Percentiles rank a stretch among this genome's conserved stretches.
Conservation (phyloP, 306 rosid species). For the Myrica gale region DNA sequence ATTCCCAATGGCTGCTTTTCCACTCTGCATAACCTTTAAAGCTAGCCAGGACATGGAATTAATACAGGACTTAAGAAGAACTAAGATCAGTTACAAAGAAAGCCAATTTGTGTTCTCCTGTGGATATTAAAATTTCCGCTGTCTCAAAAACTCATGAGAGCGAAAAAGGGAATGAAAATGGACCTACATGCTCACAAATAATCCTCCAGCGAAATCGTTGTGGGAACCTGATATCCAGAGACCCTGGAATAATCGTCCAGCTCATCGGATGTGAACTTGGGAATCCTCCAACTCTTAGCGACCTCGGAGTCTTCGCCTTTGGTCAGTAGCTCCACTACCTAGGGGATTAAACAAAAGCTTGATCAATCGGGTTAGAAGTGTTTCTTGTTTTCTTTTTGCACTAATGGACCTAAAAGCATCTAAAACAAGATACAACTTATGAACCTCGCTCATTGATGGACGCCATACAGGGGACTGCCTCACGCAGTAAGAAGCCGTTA, state of each 20-base stretch:
- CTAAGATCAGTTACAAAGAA: too few relatives aligned
- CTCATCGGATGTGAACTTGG: slow-evolving; percentile 73
- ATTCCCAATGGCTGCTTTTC: too few relatives aligned
- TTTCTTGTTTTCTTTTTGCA: background rate
- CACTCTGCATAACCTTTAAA: too few relatives aligned
- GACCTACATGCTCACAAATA: slow-evolving; percentile 34
- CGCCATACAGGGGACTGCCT: slow-evolving; percentile 75
- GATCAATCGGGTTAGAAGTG: background rate
- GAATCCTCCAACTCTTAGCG: slow-evolving; percentile 64
- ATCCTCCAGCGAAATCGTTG: slow-evolving; percentile 55
- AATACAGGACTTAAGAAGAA: too few relatives aligned
- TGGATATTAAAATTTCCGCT: too few relatives aligned
- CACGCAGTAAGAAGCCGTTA: slow-evolving; percentile 81
- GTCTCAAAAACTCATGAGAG: background rate
- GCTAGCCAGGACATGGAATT: too few relatives aligned
- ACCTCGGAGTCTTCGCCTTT: slow-evolving; percentile 53
- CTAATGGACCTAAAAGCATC: background rate
- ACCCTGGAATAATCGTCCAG: slow-evolving; percentile 86
- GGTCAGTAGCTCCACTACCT: slow-evolving; percentile 73
- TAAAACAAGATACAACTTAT: background rate
- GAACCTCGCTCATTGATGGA: slow-evolving; percentile 81
- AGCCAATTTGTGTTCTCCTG: too few relatives aligned
- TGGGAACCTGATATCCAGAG: slow-evolving; percentile 73
- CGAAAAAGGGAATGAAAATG: background rate
- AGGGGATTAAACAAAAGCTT: background rate